phyloP scores from a whole-genome alignment of 805 yeast genomes.

The Kodamaea neixiangensis region DNA sequence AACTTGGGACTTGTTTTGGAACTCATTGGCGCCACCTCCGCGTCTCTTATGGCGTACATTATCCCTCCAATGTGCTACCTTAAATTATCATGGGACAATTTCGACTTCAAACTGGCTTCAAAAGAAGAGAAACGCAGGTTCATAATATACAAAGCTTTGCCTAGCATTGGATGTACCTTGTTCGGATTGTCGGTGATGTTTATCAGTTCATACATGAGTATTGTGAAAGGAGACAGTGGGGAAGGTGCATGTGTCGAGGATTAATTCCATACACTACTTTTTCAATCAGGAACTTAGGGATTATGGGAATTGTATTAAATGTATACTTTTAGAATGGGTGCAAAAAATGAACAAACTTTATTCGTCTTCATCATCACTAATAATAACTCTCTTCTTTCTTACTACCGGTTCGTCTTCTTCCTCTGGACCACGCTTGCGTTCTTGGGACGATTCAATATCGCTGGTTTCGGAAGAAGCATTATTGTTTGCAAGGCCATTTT shows the following conservation, averaged over 20 bases:
- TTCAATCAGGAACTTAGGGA: neutral
- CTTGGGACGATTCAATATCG: slow-evolving; percentile 3
- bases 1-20: slow-evolving; percentile 88
- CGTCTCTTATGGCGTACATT: slow-evolving; percentile 89
- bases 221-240: slow-evolving; percentile 40
- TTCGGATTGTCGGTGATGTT: slow-evolving; percentile 82
- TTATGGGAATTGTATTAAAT: neutral
- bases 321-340: neutral
- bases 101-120: slow-evolving; percentile 31
- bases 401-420: slow-evolving; percentile 15
- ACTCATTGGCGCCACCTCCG: slow-evolving; percentile 89
- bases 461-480: neutral
- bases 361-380: slow-evolving; percentile 24
- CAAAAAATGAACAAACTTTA: neutral
- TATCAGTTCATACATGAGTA: slow-evolving; percentile 76
- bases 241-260: slow-evolving; percentile 53
- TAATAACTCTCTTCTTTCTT: slow-evolving; percentile 24
- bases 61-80: slow-evolving; percentile 84
- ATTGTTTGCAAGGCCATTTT: neutral
- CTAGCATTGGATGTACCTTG: slow-evolving; percentile 58
- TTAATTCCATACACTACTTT: slow-evolving; percentile 11
- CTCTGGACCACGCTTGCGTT: slow-evolving; percentile 9
- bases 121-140: slow-evolving; percentile 28
- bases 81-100: slow-evolving; percentile 53
- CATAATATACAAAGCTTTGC: slow-evolving; percentile 46